Evolutionary conservation across 2,329 filamentous ascomycete genomes (phyloP).

Genomic region (Dendryphion nanum): DNA sequence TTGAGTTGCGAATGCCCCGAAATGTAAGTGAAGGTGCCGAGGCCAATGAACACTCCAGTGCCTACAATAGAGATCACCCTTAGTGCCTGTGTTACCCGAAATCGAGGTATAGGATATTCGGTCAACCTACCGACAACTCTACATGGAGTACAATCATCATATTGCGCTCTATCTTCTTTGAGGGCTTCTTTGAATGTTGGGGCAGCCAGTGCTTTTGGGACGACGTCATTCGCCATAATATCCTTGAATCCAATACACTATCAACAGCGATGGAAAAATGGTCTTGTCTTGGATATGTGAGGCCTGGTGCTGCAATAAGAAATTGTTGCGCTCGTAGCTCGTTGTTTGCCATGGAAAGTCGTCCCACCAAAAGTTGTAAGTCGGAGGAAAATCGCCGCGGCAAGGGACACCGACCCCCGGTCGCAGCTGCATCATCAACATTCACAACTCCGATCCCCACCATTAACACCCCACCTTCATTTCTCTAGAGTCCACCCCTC

Average conservation of each 20-base stretch:
- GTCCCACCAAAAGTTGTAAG: too few species aligned
- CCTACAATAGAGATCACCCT: constrained; percentile 27
- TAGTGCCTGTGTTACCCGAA: too few species aligned
- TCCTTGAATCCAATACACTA: neutral
- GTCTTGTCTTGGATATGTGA: too few species aligned
- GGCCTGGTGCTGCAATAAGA: too few species aligned
- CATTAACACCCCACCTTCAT: constrained; percentile 19
- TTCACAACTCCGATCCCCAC: constrained; percentile 23
- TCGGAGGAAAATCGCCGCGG: too few species aligned
- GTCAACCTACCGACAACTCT: constrained; percentile 63
- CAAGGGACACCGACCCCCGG: too few species aligned
- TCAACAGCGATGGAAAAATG: too few species aligned
- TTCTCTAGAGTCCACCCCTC: constrained; percentile 3
- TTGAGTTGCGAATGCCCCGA: constrained; percentile 47
- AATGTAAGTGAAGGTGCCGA: constrained; percentile 47
- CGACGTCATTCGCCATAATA: constrained; percentile 3
- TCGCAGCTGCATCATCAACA: constrained; percentile 12
- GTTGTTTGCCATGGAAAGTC: too few species aligned
- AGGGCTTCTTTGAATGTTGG: constrained; percentile 31
- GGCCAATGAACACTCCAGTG: constrained; percentile 45
- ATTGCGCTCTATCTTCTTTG: constrained; percentile 32
- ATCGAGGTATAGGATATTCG: too few species aligned
- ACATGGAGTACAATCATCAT: constrained; percentile 68
- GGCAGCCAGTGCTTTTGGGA: constrained; percentile 3
- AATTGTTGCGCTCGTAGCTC: too few species aligned